Evolutionary conservation across 768 basidiomycete species (phyloP), one percentile per base, ranked within the genome.

Genomic region (Leccinum disarticulatum): DNA sequence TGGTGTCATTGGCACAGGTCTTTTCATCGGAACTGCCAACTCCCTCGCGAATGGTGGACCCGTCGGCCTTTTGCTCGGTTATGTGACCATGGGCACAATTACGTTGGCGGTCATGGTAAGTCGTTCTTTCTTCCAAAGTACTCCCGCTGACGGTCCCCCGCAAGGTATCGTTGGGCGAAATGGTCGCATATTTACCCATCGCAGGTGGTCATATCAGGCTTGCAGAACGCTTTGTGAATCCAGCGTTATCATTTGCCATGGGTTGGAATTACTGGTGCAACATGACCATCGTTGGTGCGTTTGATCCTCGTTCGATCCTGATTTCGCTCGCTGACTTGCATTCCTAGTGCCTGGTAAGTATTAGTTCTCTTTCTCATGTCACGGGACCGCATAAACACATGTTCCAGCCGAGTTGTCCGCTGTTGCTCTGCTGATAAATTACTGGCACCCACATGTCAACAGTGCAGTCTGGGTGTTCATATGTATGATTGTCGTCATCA

Each of bases 201-300:
- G 81, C 89, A 25, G 91, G 91, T 57, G 91, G 84, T 46, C 90
- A 92, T 64, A 91, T 93, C 73, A 90, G 79, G 57, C 74, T 93
- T 14, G 86, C 91, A 0, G 90, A 87, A 69, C 88, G 91, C 33
- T 94, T 93, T 66, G 87, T 93, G 6, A 83, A 91, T 61, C 87
- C 84, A 14, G 87, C 89, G 1, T 76, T 90, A 61, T 87, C 89
- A 27, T 77, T 77, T 50, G 67, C 79, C 9, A 77, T 80, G 81
- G 81, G 80, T 22, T 83, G 81, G 80, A 84, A 82, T 64, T 83
- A 82, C 62, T 82, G 81, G 81, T 73, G 73, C 22, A 69, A 67
- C 60, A 67, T 68, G 73, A 63, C 58, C 2, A 68, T 68, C 47
- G 56, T 66, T n/a, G 68, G 67, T 48, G 3, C 14, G 47, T 25